Evolutionary conservation across 83 land plant genomes (phyloP), one percentile per base, ranked within the genome.

Genomic region (Thuja plicata): DNA sequence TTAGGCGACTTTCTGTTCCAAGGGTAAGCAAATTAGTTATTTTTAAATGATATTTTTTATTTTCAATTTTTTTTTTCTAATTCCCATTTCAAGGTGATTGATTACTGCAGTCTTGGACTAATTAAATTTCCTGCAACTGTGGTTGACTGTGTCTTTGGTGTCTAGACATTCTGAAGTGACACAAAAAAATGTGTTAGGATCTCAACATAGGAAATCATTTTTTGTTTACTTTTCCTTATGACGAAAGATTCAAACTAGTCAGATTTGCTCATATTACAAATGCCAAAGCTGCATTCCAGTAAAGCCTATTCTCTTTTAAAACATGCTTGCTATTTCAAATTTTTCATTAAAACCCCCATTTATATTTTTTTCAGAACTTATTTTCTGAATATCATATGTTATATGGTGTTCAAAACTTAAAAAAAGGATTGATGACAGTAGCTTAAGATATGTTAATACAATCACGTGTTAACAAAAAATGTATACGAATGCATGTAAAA

Each of bases 1-100:
- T 86, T 94, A 16, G 93, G 95, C 30, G 99, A 98, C 89, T 96
- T 96, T 78, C 60, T 95, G 70, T 94, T 92, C 88, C 92, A 88
- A 88, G 98, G 99, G 99, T 97, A 89, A 93, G 98, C 30, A 41
- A 54, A 21, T 73, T 82, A 45, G 9, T 34, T 43, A 21, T 85
- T 24, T 43, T 81, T 3, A 24, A 10, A 27, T 81, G 43, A 3
- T 13, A 40, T 30, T 80, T 10, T 81, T 45, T 24, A 8, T 43
- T 3, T 81, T 17, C 46, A n/a, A 40, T 24, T 38, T 38, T 7
- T 4, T 8, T 79, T 9, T 48, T 8, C 52, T 48, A 48, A 10
- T 48, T 40, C 40, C 40, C 21, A 41, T 21, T 79, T 79, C 24
- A n/a, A 24, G 43, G 50, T n/a, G 50, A 43, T 48, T 81, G 46